phyloP scores from a whole-genome alignment of 768 basidiomycete genomes.

The Lactarius quietus region DNA sequence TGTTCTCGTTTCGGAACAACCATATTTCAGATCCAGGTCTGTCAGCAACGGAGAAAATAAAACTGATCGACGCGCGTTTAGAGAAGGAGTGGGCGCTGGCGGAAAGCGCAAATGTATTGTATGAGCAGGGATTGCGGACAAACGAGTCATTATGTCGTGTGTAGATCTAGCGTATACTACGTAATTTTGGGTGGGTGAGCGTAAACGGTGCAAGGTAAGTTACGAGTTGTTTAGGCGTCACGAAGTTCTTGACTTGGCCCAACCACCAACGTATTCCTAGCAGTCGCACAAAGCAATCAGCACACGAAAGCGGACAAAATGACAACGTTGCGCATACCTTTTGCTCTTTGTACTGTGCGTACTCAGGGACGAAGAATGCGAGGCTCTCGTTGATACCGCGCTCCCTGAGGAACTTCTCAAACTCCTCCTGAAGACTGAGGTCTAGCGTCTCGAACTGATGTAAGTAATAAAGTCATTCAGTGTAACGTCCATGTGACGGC shows the following conservation, averaged over 20 bases:
- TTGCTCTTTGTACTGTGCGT: conserved; percentile 90
- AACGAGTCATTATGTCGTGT: conserved; percentile 11
- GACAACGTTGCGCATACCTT: conserved; percentile 50
- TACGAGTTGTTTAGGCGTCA: conserved; percentile 44
- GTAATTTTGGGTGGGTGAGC: conserved; percentile 14
- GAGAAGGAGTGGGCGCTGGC: neutral
- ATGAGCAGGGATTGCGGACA: conserved; percentile 9
- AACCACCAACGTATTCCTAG: conserved; percentile 94
- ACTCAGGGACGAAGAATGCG: conserved; percentile 86
- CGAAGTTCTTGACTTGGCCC: conserved; percentile 72
- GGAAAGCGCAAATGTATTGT: conserved; percentile 2
- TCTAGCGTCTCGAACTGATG: conserved; percentile 87
- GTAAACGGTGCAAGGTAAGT: neutral
- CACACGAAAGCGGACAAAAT: neutral
- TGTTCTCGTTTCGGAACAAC: neutral
- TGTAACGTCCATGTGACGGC: neutral
- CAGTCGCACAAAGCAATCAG: conserved; percentile 14
- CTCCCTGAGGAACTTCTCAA: conserved; percentile 86
- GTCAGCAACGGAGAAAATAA: neutral
- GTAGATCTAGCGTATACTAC: conserved; percentile 5
- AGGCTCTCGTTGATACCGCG: conserved; percentile 81
- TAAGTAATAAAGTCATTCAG: neutral
- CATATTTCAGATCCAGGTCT: neutral
- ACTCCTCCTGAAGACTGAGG: conserved; percentile 80
- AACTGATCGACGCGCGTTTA: neutral